A percentile compares a stretch with the other conserved stretches of the same genome.
These are phyloP conservation scores for Aspergillus calidoustus DNA, from an alignment of 2,329 filamentous ascomycete genomes.

Conservation along the genomic window DNA sequence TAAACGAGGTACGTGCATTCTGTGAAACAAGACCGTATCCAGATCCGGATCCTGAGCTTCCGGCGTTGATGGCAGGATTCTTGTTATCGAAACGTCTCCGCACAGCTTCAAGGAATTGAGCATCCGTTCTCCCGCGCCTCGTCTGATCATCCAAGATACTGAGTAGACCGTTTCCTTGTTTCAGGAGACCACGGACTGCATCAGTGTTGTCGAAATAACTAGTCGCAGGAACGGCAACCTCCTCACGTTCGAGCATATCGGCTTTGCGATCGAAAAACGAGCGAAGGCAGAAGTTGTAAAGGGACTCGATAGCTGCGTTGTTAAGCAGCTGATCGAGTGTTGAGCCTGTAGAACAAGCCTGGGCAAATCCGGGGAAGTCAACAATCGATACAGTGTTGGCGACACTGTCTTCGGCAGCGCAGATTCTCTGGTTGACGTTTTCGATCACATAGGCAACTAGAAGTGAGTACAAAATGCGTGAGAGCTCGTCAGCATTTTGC, in stretches of 20 bases:
- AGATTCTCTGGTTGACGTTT: conserved; percentile 85
- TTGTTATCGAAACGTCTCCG: conserved; percentile 93
- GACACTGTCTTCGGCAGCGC: conserved; percentile 83
- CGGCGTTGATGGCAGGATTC: conserved; percentile 85
- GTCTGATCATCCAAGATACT: conserved; percentile 97
- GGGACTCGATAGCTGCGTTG: conserved; percentile 88
- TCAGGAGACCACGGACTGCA: conserved; percentile 87
- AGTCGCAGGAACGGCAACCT: conserved; percentile 85
- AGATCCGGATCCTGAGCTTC: conserved; percentile 72
- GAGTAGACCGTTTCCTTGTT: conserved; percentile 87
- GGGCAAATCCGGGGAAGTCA: conserved; percentile 94
- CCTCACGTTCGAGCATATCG: conserved; percentile 90
- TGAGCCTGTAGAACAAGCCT: conserved; percentile 80
- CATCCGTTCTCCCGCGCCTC: conserved; percentile 81
- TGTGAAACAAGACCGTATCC: conserved; percentile 89
- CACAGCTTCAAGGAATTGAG: conserved; percentile 87
- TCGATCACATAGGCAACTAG: conserved; percentile 94
- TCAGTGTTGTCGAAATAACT: conserved; percentile 99
- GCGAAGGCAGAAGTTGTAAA: conserved; percentile 92
- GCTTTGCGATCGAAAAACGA: conserved; percentile 96
- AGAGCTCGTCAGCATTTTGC: conserved; percentile 90
- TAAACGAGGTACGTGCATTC: conserved; percentile 80
- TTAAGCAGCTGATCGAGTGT: conserved; percentile 89
- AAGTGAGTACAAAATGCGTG: conserved; percentile 89
- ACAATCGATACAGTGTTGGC: conserved; percentile 93